Percentiles rank a stretch among this genome's conserved stretches.
These are phyloP conservation scores for Wickerhamiella nectarea DNA, from an alignment of 805 yeast species.

Conservation along the genomic window DNA sequence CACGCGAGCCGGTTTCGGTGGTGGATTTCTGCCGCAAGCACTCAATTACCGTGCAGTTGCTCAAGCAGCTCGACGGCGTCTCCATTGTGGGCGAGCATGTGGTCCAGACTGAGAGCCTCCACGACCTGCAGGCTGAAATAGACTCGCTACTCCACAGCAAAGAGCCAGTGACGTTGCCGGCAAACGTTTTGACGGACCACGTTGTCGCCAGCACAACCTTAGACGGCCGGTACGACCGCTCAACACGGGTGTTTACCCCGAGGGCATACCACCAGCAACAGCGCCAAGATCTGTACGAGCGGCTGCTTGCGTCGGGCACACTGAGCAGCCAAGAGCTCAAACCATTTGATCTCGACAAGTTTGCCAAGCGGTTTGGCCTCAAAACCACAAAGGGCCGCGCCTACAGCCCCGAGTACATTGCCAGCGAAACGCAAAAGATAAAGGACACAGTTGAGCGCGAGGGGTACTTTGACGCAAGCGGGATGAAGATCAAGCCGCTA, in stretches of 20 bases:
- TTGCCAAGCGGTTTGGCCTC: conserved; percentile 10
- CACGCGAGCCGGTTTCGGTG: background rate
- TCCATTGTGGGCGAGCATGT: conserved; percentile 4
- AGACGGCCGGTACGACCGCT: conserved; percentile 4
- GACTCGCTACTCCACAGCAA: background rate
- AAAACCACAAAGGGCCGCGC: conserved; percentile 2
- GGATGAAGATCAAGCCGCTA: conserved; percentile 1
- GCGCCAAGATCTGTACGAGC: conserved; percentile 1
- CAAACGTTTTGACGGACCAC: background rate
- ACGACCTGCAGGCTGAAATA: background rate
- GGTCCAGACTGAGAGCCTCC: background rate
- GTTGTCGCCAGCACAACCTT: background rate
- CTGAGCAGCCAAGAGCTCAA: background rate
- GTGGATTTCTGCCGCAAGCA: conserved; percentile 1
- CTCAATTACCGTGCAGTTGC: background rate
- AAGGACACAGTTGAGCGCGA: conserved; percentile 3
- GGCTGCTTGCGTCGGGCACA: conserved; percentile 4
- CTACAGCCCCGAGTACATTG: conserved; percentile 6
- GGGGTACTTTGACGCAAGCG: conserved; percentile 13
- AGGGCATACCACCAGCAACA: conserved; percentile 7
- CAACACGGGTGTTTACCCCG: conserved; percentile 11
- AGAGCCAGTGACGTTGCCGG: background rate
- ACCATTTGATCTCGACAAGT: conserved; percentile 6
- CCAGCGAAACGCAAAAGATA: background rate
- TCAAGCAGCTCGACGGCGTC: background rate